A percentile compares a stretch with the other conserved stretches of the same genome.
Evolutionary conservation across 1,139 yeast species (phyloP).

Genomic region (Hyphopichia wangnamkhiaoensis): DNA sequence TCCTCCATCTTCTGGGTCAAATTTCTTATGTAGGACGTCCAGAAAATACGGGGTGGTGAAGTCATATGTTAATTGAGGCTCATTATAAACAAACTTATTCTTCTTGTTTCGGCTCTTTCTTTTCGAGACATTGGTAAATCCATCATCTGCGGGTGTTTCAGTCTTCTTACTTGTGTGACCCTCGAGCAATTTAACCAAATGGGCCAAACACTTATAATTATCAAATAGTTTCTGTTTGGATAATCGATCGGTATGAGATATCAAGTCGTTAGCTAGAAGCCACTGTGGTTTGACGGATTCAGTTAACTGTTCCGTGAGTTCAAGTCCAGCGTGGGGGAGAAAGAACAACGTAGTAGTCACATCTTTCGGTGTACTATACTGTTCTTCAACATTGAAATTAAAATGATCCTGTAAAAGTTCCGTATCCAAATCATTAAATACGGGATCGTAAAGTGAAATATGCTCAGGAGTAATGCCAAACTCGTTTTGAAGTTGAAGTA

Average conservation of each 20-base stretch:
- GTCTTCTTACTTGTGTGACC: constrained; percentile 2
- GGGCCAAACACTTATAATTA: constrained; percentile 43
- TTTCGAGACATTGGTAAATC: constrained; percentile 25
- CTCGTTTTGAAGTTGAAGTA: constrained; percentile 36
- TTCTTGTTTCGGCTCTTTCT: constrained; percentile 16
- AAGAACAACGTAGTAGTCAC: constrained; percentile 41
- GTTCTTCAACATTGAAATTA: constrained; percentile 23
- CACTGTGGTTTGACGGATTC: constrained; percentile 28
- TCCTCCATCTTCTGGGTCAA: constrained; percentile 26
- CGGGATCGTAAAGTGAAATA: constrained; percentile 66
- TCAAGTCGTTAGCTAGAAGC: constrained; percentile 50
- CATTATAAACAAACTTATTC: constrained; percentile 22
- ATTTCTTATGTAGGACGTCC: constrained; percentile 13
- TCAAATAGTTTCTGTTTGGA: constrained; percentile 40
- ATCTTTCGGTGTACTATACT: constrained; percentile 17
- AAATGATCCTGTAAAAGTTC: constrained; percentile 22
- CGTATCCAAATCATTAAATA: constrained; percentile 48
- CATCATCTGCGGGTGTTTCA: constrained; percentile 19
- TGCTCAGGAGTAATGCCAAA: constrained; percentile 17
- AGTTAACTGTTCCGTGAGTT: constrained; percentile 51
- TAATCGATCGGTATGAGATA: constrained; percentile 54
- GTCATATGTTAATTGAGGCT: constrained; percentile 40
- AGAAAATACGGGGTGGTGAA: constrained; percentile 34
- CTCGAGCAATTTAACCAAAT: constrained; percentile 32
- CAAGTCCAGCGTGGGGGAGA: constrained; percentile 76